These are phyloP conservation scores for Claviceps fusiformis DNA, from an alignment of 2,329 filamentous ascomycete species.

Conservation along the genomic window DNA sequence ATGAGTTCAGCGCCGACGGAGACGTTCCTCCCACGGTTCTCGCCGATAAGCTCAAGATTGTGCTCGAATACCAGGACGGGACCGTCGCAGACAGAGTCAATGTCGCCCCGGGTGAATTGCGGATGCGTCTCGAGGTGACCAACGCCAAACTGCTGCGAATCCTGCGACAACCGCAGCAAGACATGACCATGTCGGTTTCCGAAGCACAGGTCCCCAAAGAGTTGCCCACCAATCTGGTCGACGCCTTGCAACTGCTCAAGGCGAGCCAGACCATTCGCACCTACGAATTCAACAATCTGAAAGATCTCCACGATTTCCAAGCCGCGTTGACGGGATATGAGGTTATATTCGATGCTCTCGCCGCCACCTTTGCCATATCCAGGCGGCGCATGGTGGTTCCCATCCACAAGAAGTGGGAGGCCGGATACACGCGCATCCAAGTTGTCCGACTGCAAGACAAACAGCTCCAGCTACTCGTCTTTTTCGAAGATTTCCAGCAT, in stretches of 20 bases:
- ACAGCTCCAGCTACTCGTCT: conserved; percentile 65
- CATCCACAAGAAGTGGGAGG: conserved; percentile 91
- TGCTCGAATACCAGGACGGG: conserved; percentile 63
- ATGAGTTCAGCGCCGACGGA: conserved; percentile 45
- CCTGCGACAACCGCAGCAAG: conserved; percentile 59
- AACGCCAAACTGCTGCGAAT: conserved; percentile 50
- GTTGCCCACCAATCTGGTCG: conserved; percentile 46
- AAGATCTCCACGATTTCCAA: conserved; percentile 68
- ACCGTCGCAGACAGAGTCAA: conserved; percentile 77
- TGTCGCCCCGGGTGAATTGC: conserved; percentile 60
- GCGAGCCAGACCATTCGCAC: conserved; percentile 53
- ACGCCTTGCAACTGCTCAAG: conserved; percentile 47
- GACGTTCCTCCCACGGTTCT: conserved; percentile 55
- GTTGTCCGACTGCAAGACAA: conserved; percentile 59
- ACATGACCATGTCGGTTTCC: conserved; percentile 63
- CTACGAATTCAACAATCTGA: conserved; percentile 51
- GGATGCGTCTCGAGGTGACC: conserved; percentile 49
- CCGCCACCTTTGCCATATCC: conserved; percentile 65
- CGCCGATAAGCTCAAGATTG: conserved; percentile 61
- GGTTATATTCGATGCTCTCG: conserved; percentile 61
- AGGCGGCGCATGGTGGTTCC: conserved; percentile 79
- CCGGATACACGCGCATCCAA: conserved; percentile 65
- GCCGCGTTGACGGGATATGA: conserved; percentile 65
- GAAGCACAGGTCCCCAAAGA: conserved; percentile 52
- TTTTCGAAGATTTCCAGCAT: conserved; percentile 79